These are phyloP conservation scores for Tetraselmis chui DNA, from an alignment of 139 green algal species.

Conservation along the genomic window DNA sequence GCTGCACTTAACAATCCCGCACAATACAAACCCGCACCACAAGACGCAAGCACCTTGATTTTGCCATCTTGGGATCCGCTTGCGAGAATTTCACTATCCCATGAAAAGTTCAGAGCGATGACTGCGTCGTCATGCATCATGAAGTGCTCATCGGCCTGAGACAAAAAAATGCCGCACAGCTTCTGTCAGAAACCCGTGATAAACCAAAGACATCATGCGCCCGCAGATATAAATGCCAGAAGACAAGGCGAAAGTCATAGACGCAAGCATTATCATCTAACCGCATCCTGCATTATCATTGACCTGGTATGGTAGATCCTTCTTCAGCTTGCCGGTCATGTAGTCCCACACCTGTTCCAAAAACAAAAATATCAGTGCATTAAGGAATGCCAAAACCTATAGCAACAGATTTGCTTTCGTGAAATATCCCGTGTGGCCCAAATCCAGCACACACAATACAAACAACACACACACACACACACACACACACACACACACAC, in stretches of 20 bases:
- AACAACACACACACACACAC: not conserved
- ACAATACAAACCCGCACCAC: not conserved
- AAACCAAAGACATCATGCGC: too few relatives aligned
- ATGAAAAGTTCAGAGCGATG: constrained; percentile 72
- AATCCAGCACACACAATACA: not conserved
- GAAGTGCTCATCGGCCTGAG: constrained; percentile 82
- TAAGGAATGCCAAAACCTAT: not conserved
- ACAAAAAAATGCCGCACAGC: too few relatives aligned
- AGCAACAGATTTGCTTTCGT: not conserved
- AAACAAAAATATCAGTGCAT: too few relatives aligned
- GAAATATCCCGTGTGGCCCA: not conserved
- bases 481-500: not conserved
- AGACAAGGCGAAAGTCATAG: too few relatives aligned
- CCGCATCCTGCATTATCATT: too few relatives aligned
- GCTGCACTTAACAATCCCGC: not conserved
- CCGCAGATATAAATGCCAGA: too few relatives aligned
- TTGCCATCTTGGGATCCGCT: constrained; percentile 61
- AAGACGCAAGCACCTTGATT: constrained; percentile 54
- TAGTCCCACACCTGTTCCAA: constrained; percentile 94
- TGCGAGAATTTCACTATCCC: constrained; percentile 82
- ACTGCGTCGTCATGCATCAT: constrained; percentile 96
- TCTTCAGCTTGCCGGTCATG: constrained; percentile 80
- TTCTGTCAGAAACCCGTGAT: too few relatives aligned
- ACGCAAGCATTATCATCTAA: too few relatives aligned
- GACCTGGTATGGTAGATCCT: constrained; percentile 94